Conservation (phyloP, 805 yeast species). For the Wickerhamiella qilinensis region DNA sequence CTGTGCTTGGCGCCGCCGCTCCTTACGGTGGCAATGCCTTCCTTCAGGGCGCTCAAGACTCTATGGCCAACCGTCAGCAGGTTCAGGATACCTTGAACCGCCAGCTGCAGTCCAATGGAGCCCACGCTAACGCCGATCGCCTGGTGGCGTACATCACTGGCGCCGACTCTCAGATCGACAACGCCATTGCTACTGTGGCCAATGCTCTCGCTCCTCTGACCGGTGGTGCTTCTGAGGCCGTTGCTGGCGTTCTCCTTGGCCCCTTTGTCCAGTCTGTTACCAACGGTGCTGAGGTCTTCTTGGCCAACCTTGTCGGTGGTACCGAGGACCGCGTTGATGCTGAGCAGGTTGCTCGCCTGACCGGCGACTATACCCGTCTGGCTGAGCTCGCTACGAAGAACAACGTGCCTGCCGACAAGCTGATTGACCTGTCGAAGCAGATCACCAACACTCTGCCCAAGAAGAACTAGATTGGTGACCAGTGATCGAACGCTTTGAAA, state of each 20-base stretch:
- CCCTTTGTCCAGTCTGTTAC: constrained; percentile 21
- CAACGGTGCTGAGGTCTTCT: constrained; percentile 18
- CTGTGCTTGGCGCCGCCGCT: constrained; percentile 4
- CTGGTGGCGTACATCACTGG: constrained; percentile 17
- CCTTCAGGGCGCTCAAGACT: constrained; percentile 2
- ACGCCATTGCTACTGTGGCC: constrained; percentile 13
- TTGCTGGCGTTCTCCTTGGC: constrained; percentile 14
- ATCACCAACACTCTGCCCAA: constrained; percentile 7
- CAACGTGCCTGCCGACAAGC: constrained; percentile 9
- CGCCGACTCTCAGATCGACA: constrained; percentile 21
- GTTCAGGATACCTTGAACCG: constrained; percentile 6
- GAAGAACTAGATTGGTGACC: background rate
- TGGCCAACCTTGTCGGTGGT: constrained; percentile 14
- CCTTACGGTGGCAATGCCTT: background rate
- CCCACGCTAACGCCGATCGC: constrained; percentile 8
- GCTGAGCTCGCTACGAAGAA: constrained; percentile 8
- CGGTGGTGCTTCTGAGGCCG: constrained; percentile 9
- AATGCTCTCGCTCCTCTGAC: constrained; percentile 11
- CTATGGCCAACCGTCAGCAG: constrained; percentile 11
- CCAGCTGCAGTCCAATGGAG: constrained; percentile 5
- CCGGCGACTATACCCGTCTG: constrained; percentile 12
- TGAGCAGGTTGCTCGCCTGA: constrained; percentile 7
- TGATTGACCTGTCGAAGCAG: constrained; percentile 11
- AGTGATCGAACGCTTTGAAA: too few species aligned
- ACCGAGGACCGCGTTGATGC: constrained; percentile 9